These are phyloP conservation scores for Scutellaria barbata DNA, from an alignment of 257 asterid species.

Conservation along the genomic window DNA sequence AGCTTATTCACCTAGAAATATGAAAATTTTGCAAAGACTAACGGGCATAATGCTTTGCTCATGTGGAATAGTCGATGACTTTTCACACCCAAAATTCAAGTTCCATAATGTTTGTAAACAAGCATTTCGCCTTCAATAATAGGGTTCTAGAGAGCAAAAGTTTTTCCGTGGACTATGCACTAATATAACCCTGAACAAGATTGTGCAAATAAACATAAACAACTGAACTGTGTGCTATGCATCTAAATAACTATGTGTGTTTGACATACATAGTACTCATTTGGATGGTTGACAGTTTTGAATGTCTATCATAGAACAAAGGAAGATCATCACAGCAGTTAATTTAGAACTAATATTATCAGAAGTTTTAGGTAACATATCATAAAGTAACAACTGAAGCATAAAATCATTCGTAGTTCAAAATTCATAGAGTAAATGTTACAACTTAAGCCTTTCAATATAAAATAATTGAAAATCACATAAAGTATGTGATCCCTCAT, in stretches of 20 bases:
- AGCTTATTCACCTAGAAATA: background rate
- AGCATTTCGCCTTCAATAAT: background rate
- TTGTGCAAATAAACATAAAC: background rate
- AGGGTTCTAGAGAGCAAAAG: background rate
- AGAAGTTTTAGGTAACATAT: constrained; percentile 9
- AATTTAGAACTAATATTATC: background rate
- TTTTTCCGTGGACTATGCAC: background rate
- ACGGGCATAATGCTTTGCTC: background rate
- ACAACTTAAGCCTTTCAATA: background rate
- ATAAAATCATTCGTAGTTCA: background rate
- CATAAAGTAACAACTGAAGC: constrained; percentile 1
- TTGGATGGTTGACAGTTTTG: background rate
- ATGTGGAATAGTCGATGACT: background rate
- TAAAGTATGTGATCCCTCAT: background rate
- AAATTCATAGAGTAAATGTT: constrained; percentile 7
- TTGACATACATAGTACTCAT: background rate
- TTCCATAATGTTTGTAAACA: background rate
- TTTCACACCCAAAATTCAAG: constrained; percentile 6
- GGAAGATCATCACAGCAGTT: background rate
- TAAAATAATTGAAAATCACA: background rate
- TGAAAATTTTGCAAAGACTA: background rate
- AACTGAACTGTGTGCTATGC: background rate
- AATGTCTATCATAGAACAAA: background rate
- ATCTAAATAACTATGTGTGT: background rate
- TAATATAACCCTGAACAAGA: background rate